These are phyloP conservation scores for Penicillium maclennaniae DNA, from an alignment of 495 filamentous ascomycete genomes.

Conservation along the genomic window DNA sequence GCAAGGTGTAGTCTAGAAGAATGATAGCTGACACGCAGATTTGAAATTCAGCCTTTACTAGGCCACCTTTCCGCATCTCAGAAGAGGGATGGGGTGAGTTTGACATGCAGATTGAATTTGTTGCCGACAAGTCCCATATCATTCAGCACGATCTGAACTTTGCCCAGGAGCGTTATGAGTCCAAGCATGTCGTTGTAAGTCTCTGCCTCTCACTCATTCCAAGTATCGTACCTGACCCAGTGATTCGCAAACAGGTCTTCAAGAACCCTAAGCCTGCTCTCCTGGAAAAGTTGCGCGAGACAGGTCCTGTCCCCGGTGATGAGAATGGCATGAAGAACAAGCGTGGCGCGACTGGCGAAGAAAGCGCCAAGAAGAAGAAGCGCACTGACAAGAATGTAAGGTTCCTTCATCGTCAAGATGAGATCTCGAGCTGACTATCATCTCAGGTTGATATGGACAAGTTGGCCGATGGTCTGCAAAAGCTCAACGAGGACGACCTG, in stretches of 20 bases:
- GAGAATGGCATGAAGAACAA: conserved; percentile 58
- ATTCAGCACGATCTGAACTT: conserved; percentile 94
- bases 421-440: conserved; percentile 8
- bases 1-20: not conserved
- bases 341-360: conserved; percentile 47
- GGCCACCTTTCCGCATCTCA: conserved; percentile 80
- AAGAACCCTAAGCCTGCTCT: conserved; percentile 87
- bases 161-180: conserved; percentile 72
- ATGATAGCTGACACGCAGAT: not conserved
- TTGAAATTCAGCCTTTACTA: conserved; percentile 59
- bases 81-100: conserved; percentile 99
- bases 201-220: not conserved
- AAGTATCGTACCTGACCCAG: not conserved
- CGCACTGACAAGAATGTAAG: conserved; percentile 62
- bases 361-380: conserved; percentile 72
- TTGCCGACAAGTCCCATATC: conserved; percentile 75
- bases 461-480: conserved; percentile 87
- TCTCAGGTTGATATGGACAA: conserved; percentile 83
- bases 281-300: conserved; percentile 67
- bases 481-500: conserved; percentile 81
- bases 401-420: not conserved
- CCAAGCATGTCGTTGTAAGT: conserved; percentile 72
- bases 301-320: conserved; percentile 77
- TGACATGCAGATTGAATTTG: conserved; percentile 83
- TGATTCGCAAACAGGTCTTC: conserved; percentile 55